A percentile compares a stretch with the other conserved stretches of the same genome.
Conservation (phyloP, 2,329 filamentous ascomycete genomes). For the Monosporascus sp. region DNA sequence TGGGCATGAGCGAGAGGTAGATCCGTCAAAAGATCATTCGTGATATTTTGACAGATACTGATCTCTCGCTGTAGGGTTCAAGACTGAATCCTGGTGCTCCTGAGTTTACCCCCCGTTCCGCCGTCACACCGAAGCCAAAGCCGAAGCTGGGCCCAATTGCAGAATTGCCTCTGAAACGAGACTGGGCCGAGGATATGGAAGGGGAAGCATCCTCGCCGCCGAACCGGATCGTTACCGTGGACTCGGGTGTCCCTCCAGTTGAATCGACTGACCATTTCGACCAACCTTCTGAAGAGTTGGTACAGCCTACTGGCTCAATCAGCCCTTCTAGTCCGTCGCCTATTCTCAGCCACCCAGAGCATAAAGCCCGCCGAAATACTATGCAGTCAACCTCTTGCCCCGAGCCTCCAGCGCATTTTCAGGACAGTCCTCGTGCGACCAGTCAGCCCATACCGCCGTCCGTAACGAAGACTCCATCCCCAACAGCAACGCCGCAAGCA, state of each 20-base stretch:
- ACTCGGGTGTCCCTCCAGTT: slow-evolving; percentile 11
- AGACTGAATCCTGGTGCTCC: slow-evolving; percentile 51
- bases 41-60: slow-evolving; percentile 38
- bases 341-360: slow-evolving; percentile 7
- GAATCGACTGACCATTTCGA: slow-evolving; percentile 10
- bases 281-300: slow-evolving; percentile 6
- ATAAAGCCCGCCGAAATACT: slow-evolving; percentile 21
- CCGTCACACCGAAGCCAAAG: slow-evolving; percentile 12
- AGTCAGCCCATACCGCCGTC: slow-evolving; percentile 19
- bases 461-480: slow-evolving; percentile 2
- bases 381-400: slow-evolving; percentile 22
- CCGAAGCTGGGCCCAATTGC: background rate
- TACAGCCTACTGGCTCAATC: slow-evolving; percentile 9
- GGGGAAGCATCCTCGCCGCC: slow-evolving; percentile 8
- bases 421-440: slow-evolving; percentile 19
- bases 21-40: slow-evolving; percentile 32
- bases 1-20: slow-evolving; percentile 46
- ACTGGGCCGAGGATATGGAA: slow-evolving; percentile 25
- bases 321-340: slow-evolving; percentile 4
- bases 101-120: slow-evolving; percentile 46
- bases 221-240: slow-evolving; percentile 1
- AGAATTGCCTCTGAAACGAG: slow-evolving; percentile 13
- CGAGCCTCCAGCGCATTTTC: slow-evolving; percentile 13
- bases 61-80: slow-evolving; percentile 40
- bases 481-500: background rate